Conservation (phyloP, 2,329 filamentous ascomycete species). For the Pseudogymnoascus sp. region DNA sequence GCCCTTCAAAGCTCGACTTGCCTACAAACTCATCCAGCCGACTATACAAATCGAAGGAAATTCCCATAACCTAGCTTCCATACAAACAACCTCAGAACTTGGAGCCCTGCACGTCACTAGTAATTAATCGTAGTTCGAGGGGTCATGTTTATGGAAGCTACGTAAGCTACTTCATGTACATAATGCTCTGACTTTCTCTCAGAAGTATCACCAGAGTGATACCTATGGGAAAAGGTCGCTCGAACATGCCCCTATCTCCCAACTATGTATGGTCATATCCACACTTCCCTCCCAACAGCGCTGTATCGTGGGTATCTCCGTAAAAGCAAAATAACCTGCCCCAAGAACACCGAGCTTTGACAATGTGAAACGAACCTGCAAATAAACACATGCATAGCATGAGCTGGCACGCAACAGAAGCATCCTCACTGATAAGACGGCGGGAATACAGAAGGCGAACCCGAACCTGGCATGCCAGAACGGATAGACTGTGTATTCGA, state of each 20-base stretch:
- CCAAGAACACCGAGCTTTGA: neutral
- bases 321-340: slow-evolving; percentile 3
- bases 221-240: neutral
- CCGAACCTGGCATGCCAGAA: neutral
- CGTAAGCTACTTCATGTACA: neutral
- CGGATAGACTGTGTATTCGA: neutral
- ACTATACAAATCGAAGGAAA: no score
- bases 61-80: neutral
- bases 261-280: neutral
- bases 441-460: neutral
- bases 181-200: neutral
- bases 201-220: neutral
- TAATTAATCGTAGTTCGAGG: neutral
- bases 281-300: neutral
- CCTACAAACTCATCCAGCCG: neutral
- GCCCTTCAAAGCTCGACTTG: neutral
- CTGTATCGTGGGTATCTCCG: neutral
- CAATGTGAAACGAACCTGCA: neutral
- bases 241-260: neutral
- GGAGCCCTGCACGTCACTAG: neutral
- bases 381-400: neutral
- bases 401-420: neutral
- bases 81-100: neutral
- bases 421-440: neutral
- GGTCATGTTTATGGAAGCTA: neutral